These are phyloP conservation scores for Tritrichomonas musculus DNA, from an alignment of 208 protist genomes.

Conservation along the genomic window DNA sequence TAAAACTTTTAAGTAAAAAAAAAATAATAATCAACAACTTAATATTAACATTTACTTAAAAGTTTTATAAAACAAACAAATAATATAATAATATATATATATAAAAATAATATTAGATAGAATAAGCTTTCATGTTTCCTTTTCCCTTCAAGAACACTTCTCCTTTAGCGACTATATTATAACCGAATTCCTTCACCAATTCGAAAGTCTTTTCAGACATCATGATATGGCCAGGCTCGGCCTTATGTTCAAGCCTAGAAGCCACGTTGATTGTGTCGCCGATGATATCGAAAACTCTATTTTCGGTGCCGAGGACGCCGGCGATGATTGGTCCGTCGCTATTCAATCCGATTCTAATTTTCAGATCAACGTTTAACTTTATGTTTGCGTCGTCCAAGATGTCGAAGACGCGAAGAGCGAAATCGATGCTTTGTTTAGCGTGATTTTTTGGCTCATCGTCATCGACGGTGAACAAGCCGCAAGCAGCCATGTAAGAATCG, in stretches of 20 bases:
- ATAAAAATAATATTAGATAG: too few species aligned
- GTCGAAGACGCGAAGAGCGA: neutral
- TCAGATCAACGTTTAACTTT: neutral
- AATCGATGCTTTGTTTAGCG: neutral
- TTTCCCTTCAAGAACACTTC: too few species aligned
- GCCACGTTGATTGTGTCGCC: neutral
- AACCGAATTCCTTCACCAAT: too few species aligned
- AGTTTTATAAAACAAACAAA: too few species aligned
- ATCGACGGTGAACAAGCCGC: neutral
- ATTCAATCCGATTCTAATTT: neutral
- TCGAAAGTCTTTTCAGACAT: neutral
- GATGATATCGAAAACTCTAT: neutral
- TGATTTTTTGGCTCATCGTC: neutral
- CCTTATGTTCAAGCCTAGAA: neutral
- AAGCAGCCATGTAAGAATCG: neutral
- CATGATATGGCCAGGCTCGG: neutral
- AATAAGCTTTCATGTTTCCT: too few species aligned
- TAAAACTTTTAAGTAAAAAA: too few species aligned
- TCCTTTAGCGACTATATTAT: too few species aligned
- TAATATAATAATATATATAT: too few species aligned
- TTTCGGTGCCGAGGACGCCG: neutral
- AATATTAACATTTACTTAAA: too few species aligned
- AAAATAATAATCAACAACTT: too few species aligned
- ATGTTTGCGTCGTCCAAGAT: neutral
- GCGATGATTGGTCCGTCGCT: neutral